These are phyloP conservation scores for Fusarium lateritium DNA, from an alignment of 2,329 filamentous ascomycete genomes.

Conservation along the genomic window DNA sequence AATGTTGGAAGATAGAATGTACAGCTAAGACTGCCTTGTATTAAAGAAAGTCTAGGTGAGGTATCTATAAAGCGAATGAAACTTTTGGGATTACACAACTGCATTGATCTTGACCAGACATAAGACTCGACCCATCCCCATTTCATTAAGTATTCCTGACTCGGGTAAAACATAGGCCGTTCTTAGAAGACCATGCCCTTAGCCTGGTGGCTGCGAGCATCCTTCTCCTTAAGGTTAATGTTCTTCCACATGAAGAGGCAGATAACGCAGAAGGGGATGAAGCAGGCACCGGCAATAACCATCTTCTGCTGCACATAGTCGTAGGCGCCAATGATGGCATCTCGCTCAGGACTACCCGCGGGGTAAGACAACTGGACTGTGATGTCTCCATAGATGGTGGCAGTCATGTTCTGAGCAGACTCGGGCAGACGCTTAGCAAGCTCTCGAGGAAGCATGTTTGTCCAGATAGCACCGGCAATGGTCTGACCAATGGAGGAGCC, in stretches of 20 bases:
- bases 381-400: constrained; percentile 63
- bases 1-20: neutral
- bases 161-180: neutral
- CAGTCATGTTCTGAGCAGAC: constrained; percentile 53
- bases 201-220: constrained; percentile 39
- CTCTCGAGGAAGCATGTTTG: constrained; percentile 62
- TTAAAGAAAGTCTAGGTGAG: neutral
- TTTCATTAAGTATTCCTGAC: neutral
- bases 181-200: constrained; percentile 53
- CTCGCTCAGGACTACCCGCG: constrained; percentile 62
- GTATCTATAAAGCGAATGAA: constrained; percentile 19
- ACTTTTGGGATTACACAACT: constrained; percentile 19
- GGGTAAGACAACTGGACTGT: constrained; percentile 66
- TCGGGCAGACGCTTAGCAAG: constrained; percentile 61
- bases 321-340: constrained; percentile 72
- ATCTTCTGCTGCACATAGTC: constrained; percentile 56
- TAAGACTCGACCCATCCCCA: neutral
- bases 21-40: constrained; percentile 6
- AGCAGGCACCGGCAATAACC: constrained; percentile 56
- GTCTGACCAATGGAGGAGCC: constrained; percentile 70
- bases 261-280: constrained; percentile 55
- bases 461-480: constrained; percentile 74
- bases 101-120: constrained; percentile 13
- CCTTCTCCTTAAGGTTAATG: constrained; percentile 56
- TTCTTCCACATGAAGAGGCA: constrained; percentile 56